Evolutionary conservation across 148 eudicot genomes (phyloP).

Genomic region (Rhododendron griersonianum): DNA sequence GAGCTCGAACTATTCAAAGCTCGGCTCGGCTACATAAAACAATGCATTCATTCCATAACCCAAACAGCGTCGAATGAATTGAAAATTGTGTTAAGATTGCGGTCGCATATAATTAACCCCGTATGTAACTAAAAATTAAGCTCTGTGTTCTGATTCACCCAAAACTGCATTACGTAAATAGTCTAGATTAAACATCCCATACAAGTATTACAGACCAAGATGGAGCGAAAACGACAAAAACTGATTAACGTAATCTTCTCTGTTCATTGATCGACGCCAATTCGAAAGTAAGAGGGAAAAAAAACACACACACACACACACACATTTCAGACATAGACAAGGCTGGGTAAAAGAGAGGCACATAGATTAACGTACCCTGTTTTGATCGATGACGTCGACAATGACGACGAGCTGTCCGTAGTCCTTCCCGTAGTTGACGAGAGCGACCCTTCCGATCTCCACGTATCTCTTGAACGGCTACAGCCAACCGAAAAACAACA

Average conservation of each 20-base stretch:
- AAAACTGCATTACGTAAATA: too few species aligned
- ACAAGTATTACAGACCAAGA: too few species aligned
- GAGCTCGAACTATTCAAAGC: not conserved
- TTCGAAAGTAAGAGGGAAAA: too few species aligned
- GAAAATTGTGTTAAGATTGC: not conserved
- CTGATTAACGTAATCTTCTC: too few species aligned
- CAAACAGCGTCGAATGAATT: not conserved
- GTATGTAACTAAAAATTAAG: too few species aligned
- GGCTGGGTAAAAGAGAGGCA: not conserved
- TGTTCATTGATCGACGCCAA: too few species aligned
- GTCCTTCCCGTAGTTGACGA: constrained; percentile 34
- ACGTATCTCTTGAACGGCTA: constrained; percentile 42
- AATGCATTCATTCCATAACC: not conserved
- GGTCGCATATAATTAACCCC: not conserved
- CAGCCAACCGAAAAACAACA: not conserved
- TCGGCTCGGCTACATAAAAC: not conserved
- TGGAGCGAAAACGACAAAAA: too few species aligned
- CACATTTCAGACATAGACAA: too few species aligned
- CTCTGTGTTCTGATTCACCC: too few species aligned
- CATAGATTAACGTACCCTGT: constrained; percentile 16
- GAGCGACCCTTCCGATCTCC: constrained; percentile 41
- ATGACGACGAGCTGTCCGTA: constrained; percentile 38
- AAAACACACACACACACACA: too few species aligned
- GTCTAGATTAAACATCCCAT: too few species aligned
- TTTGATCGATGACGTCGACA: constrained; percentile 38